These are phyloP conservation scores for Fusarium austroafricanum DNA, from an alignment of 2,329 filamentous ascomycete species.

Conservation along the genomic window DNA sequence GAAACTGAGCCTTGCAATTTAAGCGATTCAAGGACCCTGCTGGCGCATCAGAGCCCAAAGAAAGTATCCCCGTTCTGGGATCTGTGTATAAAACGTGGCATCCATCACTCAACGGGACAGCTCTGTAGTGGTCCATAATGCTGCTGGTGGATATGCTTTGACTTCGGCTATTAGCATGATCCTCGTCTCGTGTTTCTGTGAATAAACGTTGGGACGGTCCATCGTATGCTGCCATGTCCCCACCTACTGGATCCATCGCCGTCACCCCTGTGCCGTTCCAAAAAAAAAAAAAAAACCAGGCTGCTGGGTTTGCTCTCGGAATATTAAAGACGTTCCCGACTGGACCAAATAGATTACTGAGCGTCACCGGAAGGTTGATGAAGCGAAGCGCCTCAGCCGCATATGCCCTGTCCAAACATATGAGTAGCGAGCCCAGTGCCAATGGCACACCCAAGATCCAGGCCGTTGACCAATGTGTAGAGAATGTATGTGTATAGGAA, in stretches of 20 bases:
- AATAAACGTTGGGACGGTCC: slow-evolving; percentile 24
- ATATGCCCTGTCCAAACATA: slow-evolving; percentile 58
- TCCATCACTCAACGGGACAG: slow-evolving; percentile 73
- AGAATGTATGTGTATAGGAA: background rate
- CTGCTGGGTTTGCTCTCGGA: slow-evolving; percentile 39
- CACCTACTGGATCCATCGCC: slow-evolving; percentile 26
- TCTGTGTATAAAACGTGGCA: slow-evolving; percentile 74
- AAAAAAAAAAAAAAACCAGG: slow-evolving; percentile 27
- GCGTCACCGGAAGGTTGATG: slow-evolving; percentile 61
- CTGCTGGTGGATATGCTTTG: slow-evolving; percentile 54
- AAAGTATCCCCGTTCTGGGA: slow-evolving; percentile 65
- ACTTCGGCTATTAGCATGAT: slow-evolving; percentile 26
- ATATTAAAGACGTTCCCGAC: slow-evolving; percentile 35
- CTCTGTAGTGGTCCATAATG: slow-evolving; percentile 70
- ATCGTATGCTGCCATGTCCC: slow-evolving; percentile 19
- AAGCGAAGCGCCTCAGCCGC: slow-evolving; percentile 68
- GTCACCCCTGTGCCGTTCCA: slow-evolving; percentile 39
- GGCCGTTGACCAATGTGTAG: slow-evolving; percentile 62
- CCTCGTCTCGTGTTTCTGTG: slow-evolving; percentile 24
- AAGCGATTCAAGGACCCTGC: slow-evolving; percentile 63
- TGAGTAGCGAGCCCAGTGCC: slow-evolving; percentile 73
- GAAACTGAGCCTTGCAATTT: slow-evolving; percentile 68
- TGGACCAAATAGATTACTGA: slow-evolving; percentile 41
- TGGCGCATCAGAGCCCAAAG: slow-evolving; percentile 71
- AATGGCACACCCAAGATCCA: slow-evolving; percentile 72